Evolutionary conservation across 257 asterid species (phyloP), one percentile per base, ranked within the genome.

Genomic region (Nicotiana otophora): DNA sequence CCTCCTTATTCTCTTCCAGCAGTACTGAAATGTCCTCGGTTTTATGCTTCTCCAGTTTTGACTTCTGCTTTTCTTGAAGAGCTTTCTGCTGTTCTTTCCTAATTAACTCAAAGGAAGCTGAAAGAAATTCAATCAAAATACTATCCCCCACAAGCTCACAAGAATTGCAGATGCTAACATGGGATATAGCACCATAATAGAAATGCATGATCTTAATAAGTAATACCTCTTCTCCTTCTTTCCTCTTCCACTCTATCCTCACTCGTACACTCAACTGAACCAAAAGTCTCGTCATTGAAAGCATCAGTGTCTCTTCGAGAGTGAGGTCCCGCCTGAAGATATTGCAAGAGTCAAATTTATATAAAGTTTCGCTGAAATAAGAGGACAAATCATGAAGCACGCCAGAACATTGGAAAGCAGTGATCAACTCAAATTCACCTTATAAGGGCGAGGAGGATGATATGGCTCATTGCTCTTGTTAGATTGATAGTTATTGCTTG

Each of bases 371-470:
- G 48, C 58, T 61, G 75, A 62, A 60, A 31, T 81, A 20, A 81
- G 53, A 66, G 36, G 66, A 15, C 78, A 42, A n/a, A 62, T 81
- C 19, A 31, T 48, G 76, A 23, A 48, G 67, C 48, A 42, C 48
- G 11, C 48, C 83, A 64, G n/a, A 66, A 36, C 36, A 66, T 30
- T n/a, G 66, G 46, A 34, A 2, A 62, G 61, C 10, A 72, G 55
- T 28, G 48, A 78, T 54, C 46, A 79, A 55, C 23, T 26, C 60
- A 78, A 81, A 36, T 83, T 79, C 63, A 95, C 99, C 98, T 96
- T 96, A 84, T 92, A 96, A 75, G 99, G 98, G 20, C 97, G 94
- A 88, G 99, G 99, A 86, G 99, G 99, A 62, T 96, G 98, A 87
- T 95, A 95, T 36, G 96, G 95, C 83, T 92, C 99, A 83, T 61